These are phyloP conservation scores for Eleusine coracana DNA, from an alignment of 176 grass and related monocot genomes.

Conservation along the genomic window DNA sequence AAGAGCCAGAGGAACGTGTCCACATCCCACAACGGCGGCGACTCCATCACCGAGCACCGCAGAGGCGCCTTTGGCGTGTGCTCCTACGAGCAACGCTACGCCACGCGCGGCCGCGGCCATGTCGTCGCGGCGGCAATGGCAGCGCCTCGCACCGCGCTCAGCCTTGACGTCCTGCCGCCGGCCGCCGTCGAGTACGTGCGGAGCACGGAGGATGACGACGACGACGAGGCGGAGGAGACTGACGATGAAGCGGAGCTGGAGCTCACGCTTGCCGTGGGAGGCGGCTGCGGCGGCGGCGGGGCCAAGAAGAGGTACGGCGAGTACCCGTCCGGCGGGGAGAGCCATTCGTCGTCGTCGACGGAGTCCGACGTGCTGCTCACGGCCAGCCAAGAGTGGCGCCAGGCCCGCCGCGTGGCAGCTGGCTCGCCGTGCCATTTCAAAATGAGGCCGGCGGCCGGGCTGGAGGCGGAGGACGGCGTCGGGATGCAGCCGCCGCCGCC, in stretches of 20 bases:
- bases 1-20: slow-evolving; percentile 44
- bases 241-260: slow-evolving; percentile 63
- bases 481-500: slow-evolving; percentile 45
- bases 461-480: slow-evolving; percentile 39
- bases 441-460: slow-evolving; percentile 23
- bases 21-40: slow-evolving; percentile 41
- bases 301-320: slow-evolving; percentile 61
- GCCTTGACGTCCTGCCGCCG: slow-evolving; percentile 49
- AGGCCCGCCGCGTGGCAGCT: slow-evolving; percentile 1
- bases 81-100: slow-evolving; percentile 45
- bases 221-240: slow-evolving; percentile 16
- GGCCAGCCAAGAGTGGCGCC: slow-evolving; percentile 46
- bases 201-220: slow-evolving; percentile 44
- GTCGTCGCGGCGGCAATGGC: slow-evolving; percentile 12
- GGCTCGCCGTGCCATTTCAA: slow-evolving; percentile 37
- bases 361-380: slow-evolving; percentile 51
- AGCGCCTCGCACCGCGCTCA: slow-evolving; percentile 41
- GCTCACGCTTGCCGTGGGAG: slow-evolving; percentile 67
- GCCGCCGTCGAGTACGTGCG: slow-evolving; percentile 58
- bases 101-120: slow-evolving; percentile 34
- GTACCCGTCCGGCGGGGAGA: slow-evolving; percentile 47
- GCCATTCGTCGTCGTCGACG: slow-evolving; percentile 71
- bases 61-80: slow-evolving; percentile 2
- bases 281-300: not conserved
- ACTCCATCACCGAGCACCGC: slow-evolving; percentile 19